Base-by-base conservation (phyloP, 805 yeast species). In the Yarrowia bubula region DNA sequence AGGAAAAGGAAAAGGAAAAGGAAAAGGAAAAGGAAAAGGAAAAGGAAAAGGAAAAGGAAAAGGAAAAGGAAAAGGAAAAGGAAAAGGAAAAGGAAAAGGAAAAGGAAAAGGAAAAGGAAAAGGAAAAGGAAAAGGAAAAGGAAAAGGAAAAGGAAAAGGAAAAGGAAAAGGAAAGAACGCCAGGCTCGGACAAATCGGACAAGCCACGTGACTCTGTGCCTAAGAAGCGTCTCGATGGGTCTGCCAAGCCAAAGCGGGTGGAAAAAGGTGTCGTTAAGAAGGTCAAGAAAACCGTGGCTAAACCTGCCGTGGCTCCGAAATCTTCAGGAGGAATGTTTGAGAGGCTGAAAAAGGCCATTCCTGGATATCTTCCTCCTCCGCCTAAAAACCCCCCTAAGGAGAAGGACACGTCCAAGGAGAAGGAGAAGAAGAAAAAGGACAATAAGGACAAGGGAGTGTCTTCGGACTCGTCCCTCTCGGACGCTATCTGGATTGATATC, bases 391-490 rank as follows among this genome's bases (percentile, higher is more conserved):
- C 43, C 18, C 22, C 43, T 18, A 9, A 9, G 15, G 31, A 28
- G 9, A 44, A 44, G 50, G 15, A 15, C 11, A 13, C 17, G 5
- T 22, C 28, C 70, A 77, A 78, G 67, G 76, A 76, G 43, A 71
- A 76, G 62, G 79, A 75, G 66, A 78, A 80, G 68, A 77, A 68
- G 66, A 71, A 22, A 22, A 22, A 69, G 69, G 75, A 68, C 66
- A 71, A n/a, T n/a, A n/a, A 69, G 69, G 75, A 69, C 66, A 75
- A 69, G 67, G 42, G 42, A 6, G 14, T 35, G 15, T 50, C 57
- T 13, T 50, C 57, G 2, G 41, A 35, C 18, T 50, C 57, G 5
- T 50, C 57, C 8, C 28, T 50, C 22, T 50, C 57, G 1, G 57
- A 50, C 32, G 57, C 57, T n/a, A 17, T 50, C 9, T 50, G 57